Evolutionary conservation across 1,284 basidiomycete species (phyloP).

Genomic region (Inonotus obliquus): DNA sequence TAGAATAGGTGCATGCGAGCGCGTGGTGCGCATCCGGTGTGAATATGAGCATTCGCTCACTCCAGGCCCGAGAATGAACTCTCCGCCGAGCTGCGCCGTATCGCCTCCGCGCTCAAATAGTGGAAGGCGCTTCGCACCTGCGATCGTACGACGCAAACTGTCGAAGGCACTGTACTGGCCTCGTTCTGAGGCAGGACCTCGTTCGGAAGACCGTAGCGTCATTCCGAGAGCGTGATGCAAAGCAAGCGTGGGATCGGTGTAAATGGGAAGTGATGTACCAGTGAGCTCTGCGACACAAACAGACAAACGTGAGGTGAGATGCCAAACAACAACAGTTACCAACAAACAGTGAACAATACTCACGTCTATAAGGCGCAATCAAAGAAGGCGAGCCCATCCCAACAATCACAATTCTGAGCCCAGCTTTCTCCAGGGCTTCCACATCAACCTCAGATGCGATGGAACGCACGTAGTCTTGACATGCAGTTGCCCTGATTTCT

Average conservation of each 20-base stretch:
- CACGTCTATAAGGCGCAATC: conserved; percentile 65
- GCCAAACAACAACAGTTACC: background rate
- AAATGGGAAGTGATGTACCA: conserved; percentile 56
- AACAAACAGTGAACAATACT: conserved; percentile 23
- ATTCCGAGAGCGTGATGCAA: conserved; percentile 77
- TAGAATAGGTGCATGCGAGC: conserved; percentile 64
- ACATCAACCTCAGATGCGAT: conserved; percentile 49
- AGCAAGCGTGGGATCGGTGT: conserved; percentile 70
- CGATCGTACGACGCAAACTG: conserved; percentile 5
- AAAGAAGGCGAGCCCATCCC: conserved; percentile 74
- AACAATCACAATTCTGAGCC: conserved; percentile 65
- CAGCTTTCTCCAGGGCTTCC: conserved; percentile 48
- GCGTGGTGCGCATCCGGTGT: conserved; percentile 68
- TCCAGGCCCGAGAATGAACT: conserved; percentile 76
- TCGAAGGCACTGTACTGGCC: conserved; percentile 48
- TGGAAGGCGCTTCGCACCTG: conserved; percentile 51
- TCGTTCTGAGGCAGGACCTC: conserved; percentile 42
- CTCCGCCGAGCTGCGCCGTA: conserved; percentile 76
- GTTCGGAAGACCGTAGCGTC: conserved; percentile 47
- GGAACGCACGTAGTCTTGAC: conserved; percentile 81
- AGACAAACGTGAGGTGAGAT: background rate
- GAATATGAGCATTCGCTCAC: conserved; percentile 46
- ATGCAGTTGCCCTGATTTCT: conserved; percentile 57
- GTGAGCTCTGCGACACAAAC: conserved; percentile 46
- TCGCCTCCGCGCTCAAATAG: conserved; percentile 79